Conservation (phyloP, 2,329 filamentous ascomycete genomes). For the Zymoseptoria crescenta region DNA sequence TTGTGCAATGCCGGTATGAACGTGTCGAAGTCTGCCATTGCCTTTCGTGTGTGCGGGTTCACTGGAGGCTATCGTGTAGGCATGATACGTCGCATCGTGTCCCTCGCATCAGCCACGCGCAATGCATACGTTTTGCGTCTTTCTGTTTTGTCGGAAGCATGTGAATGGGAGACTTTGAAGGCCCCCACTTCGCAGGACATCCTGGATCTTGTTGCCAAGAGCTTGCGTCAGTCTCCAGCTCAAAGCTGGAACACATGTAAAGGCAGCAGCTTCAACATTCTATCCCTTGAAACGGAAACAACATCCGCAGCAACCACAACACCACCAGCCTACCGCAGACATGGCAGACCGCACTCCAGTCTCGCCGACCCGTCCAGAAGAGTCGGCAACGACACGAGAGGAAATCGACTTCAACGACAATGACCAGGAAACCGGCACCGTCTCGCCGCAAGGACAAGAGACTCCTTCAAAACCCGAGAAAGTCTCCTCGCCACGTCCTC, state of each 20-base stretch:
- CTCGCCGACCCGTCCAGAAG: conserved; percentile 25
- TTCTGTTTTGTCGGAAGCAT: not conserved
- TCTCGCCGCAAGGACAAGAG: conserved; percentile 36
- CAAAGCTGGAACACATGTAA: not conserved
- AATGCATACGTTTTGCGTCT: not conserved
- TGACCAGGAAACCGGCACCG: conserved; percentile 53
- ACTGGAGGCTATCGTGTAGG: not conserved
- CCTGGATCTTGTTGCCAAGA: not conserved
- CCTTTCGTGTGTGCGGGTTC: not conserved
- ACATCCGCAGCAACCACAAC: not conserved
- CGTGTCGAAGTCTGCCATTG: conserved; percentile 32
- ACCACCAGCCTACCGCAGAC: not conserved
- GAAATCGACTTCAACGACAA: conserved; percentile 52
- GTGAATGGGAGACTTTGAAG: not conserved
- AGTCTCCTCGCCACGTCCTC: conserved; percentile 35
- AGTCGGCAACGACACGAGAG: conserved; percentile 32
- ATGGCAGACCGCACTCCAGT: conserved; percentile 19
- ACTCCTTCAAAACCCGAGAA: conserved; percentile 31
- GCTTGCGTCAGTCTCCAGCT: not conserved
- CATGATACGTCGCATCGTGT: not conserved
- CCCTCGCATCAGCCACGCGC: not conserved
- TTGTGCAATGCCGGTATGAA: conserved; percentile 80
- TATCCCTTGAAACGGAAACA: too few relatives aligned
- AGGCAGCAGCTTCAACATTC: not conserved
- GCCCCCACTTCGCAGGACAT: not conserved